Evolutionary conservation across 306 rosid genomes (phyloP).

Genomic region (Lupinus albus): DNA sequence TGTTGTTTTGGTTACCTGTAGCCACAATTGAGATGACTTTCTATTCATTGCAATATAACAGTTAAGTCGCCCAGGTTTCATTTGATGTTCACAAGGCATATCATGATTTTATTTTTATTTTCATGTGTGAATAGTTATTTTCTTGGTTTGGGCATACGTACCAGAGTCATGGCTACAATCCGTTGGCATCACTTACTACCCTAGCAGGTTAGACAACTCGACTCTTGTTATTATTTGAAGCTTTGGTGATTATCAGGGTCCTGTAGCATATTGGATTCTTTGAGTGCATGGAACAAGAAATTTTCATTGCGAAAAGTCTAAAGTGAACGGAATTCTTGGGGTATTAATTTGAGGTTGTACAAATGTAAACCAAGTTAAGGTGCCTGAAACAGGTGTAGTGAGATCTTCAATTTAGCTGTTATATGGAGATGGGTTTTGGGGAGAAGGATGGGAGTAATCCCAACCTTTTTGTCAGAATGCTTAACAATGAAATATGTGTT

Average conservation of each 20-base stretch:
- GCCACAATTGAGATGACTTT: conserved; percentile 15
- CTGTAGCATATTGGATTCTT: background rate
- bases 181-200: conserved; percentile 79
- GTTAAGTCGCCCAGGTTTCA: background rate
- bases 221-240: conserved; percentile 17
- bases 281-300: background rate
- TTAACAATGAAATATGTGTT: conserved; percentile 13
- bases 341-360: background rate
- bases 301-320: background rate
- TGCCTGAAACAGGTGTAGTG: conserved; percentile 26
- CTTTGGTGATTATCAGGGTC: conserved; percentile 18
- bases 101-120: conserved; percentile 10
- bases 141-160: conserved; percentile 92
- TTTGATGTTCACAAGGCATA: background rate
- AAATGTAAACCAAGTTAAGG: conserved; percentile 19
- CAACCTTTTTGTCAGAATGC: background rate
- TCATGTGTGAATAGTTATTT: conserved; percentile 59
- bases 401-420: conserved; percentile 32
- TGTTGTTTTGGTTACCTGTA: background rate
- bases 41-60: conserved; percentile 8
- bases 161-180: conserved; percentile 88
- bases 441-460: background rate
- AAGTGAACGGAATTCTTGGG: background rate
- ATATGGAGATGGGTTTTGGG: conserved; percentile 5
- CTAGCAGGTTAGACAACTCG: conserved; percentile 69